Evolutionary conservation across 768 basidiomycete species (phyloP), one percentile per base, ranked within the genome.

Genomic region (Kwoniella sp.): DNA sequence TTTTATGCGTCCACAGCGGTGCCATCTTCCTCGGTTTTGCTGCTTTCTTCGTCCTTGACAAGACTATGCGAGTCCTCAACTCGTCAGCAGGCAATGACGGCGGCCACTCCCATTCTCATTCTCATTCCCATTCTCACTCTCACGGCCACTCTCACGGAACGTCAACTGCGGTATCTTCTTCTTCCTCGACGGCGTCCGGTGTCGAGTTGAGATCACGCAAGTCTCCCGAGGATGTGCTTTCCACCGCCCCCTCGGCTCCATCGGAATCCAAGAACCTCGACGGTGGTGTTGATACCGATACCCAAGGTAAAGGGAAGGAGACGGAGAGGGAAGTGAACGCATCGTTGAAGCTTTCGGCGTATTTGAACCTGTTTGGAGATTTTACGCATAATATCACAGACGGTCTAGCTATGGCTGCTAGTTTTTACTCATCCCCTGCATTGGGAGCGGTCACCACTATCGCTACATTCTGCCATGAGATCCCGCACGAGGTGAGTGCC

Each of bases 371-470:
- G 57, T 92, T 92, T 77, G 92, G 91, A 47, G 92, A 93, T 78
- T 92, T 94, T 77, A 90, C 78, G 52, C 92, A 95, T 76, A 94
- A 95, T 77, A 93, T 95, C 71, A 94, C 92, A n/a, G 92, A 95
- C 82, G 92, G 92, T 51, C 85, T 95, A 54, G 92, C 91, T 30
- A 92, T 95, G 90, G 89, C 91, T 17, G 92, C 92, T 56, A 92
- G 91, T n/a, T 95, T 94, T 83, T 94, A 94, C 78, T 91, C 91
- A n/a, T 91, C 90, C 33, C 92, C 92, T 2, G 83, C 92, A 62
- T 91, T 95, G 66, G 92, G 92, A 47, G 92, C 92, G 36, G 93
- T 92, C 47, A 94, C 92, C 2, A 92, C 92, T n/a, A 84, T 95
- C 50, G 92, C 92, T 25, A 94, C 92, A 76, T 95, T 94, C 74